Evolutionary conservation across 768 basidiomycete species (phyloP), one percentile per base, ranked within the genome.

Genomic region (Phlegmacium glaucopus): DNA sequence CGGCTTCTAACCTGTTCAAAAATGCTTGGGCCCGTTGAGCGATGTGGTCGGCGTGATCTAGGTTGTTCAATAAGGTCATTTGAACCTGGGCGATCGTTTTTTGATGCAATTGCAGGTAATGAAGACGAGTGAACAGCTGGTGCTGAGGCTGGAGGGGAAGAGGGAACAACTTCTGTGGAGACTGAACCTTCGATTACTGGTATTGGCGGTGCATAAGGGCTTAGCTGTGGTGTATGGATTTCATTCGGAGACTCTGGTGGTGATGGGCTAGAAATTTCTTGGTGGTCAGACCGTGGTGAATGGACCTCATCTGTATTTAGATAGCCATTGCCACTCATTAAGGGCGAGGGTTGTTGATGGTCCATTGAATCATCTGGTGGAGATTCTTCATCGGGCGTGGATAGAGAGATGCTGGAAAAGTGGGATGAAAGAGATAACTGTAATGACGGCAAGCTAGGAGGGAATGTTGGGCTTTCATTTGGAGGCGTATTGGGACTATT

Each of bases 1-100:
- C 80, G 85, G 65, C 87, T 91, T 42, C 87, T 69, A 28, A 91
- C 83, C 65, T 83, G 87, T 60, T 93, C 87, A 39, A 94, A 74
- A 4, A 70, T 63, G 55, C 85, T 88, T 9, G 87, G 87, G 15
- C 87, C 85, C 10, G 65, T 59, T 4, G 85, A 83, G 16, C 79
- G 80, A 26, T 72, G 66, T 32, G 67, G 63, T 44, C 70, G 70
- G 57, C 79, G 78, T 10, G 42, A 49, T 50, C 62, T 55, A 30
- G 60, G 52, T 45, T 69, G 72, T 42, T 65, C 58, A 0, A 57
- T 55, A 13, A 63, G 47, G 17, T 28, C 39, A 43, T 42, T 56
- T 30, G 53, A 45, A 29, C 49, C 42, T 22, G 54, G 44, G 22
- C 28, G 46, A 6, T 41, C 35, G 25, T 53, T 39, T 9, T 39